Evolutionary conservation across 2,329 filamentous ascomycete species (phyloP), one percentile per base, ranked within the genome.

Genomic region (Aspergillus sp.): DNA sequence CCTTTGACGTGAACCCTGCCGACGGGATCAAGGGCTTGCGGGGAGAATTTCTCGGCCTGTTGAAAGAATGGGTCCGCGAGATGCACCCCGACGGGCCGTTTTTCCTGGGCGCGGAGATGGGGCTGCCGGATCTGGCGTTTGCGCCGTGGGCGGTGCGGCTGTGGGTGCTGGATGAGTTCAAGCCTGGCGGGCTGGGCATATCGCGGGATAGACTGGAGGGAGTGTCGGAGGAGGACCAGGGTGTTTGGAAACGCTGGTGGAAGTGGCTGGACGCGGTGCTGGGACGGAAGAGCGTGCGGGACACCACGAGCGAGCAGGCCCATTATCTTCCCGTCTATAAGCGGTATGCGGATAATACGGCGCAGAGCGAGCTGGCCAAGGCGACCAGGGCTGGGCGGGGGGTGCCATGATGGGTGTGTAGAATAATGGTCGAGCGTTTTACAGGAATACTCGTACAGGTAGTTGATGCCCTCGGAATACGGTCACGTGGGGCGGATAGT

Each of bases 131-230:
- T 53, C 64, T 86, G 15, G 71, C 75, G 40, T 60, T 86, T 3
- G 82, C 77, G 24, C 82, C 82, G 0, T 88, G 81, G 81, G 76
- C 78, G 0, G 71, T 77, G 46, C 67, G 82, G 10, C 51, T 86
- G 13, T 88, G 81, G 65, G 61, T 85, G 4, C 78, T 88, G 43
- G 80, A 88, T 45, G 70, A 84, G 41, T 88, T 80, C 52, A 88
- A 88, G 50, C 49, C 60, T 0, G 67, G 65, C 1, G 71, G 71
- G 0, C 39, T 68, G n/a, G 64, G 66, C 0, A 61, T 76, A 25
- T 69, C 69, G 2, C 58, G 42, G 31, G 51, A 64, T 20, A 68
- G 69, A 0, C 58, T 41, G 31, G 51, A 64, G 20, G 69, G 69
- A 0, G 29, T 67, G 32, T 66, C 63, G 2, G 69, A 65, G 1